phyloP scores from a whole-genome alignment of 352 stramenopile species.

The Phytophthora tentaculata region DNA sequence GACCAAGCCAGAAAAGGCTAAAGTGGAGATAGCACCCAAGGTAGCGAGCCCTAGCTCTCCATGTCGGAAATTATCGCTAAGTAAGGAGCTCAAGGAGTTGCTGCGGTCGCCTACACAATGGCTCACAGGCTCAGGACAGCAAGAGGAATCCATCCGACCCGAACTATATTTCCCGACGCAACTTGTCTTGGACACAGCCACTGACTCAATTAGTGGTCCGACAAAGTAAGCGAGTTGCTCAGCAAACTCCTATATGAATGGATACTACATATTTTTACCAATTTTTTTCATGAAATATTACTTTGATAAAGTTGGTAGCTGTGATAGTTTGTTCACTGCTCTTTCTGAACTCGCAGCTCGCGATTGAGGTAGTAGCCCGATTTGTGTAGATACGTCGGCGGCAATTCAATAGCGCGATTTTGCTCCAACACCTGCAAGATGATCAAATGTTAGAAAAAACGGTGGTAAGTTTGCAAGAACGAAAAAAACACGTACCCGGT shows the following conservation, averaged over 20 bases:
- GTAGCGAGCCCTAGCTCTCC: constrained; percentile 4
- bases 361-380: constrained; percentile 73
- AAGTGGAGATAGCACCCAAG: constrained; percentile 44
- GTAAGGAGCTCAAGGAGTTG: constrained; percentile 72
- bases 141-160: constrained; percentile 45
- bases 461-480: not conserved
- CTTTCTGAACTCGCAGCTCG: constrained; percentile 67
- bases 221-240: constrained; percentile 5
- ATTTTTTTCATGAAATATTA: constrained; percentile 32
- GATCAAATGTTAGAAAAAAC: constrained; percentile 1
- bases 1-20: constrained; percentile 26
- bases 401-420: constrained; percentile 70
- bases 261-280: constrained; percentile 15
- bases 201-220: not conserved
- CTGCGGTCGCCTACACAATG: constrained; percentile 69
- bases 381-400: constrained; percentile 85
- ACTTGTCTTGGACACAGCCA: constrained; percentile 47
- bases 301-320: not conserved
- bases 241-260: constrained; percentile 18
- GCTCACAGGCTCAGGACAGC: constrained; percentile 36
- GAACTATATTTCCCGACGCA: constrained; percentile 63
- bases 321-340: constrained; percentile 24
- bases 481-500: constrained; percentile 49
- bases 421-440: constrained; percentile 65
- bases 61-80: constrained; percentile 59